Evolutionary conservation across 495 filamentous ascomycete genomes (phyloP), one percentile per base, ranked within the genome.

Genomic region (Aspergillus affinis): DNA sequence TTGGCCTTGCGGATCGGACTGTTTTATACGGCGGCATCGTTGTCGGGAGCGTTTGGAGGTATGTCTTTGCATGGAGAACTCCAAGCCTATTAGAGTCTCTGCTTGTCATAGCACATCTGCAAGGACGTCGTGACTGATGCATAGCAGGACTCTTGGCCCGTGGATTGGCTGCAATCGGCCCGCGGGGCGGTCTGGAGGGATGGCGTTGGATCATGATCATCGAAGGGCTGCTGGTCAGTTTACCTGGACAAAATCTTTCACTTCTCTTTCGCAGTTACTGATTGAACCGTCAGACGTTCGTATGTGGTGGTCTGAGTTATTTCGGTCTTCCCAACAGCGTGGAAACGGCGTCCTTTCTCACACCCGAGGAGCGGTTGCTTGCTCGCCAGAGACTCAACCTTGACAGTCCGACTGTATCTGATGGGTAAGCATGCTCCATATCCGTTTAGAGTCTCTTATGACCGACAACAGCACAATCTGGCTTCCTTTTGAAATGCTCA

Each of bases 41-140:
- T 90, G 41, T 87, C 88, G 4, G 88, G 88, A 27, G 88, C 87
- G 2, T 91, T 92, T 67, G 85, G 84, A 29, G 86, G 88, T 65
- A 76, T 62, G 57, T 32, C 51, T 48, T 48, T 55, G n/a, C 8
- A 30, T 18, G 23, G 21, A 46, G 48, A 23, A 19, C 4, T n/a
- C n/a, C 15, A 18, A 20, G 36, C 5, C 18, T 23, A 20, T 47
- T 4, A 27, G 21, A 17, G 17, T 12, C 30, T 1, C 30, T 32
- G 2, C 30, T 32, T 7, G 7, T 32, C 30, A 32, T 8, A 32
- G 10, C 30, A 32, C 30, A 32, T 32, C 7, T 32, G 30, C 30
- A 32, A 12, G 3, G 10, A 32, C 30, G 30, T 32, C 7, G 30
- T 6, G 18, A 45, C 3, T 23, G 20, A 61, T 52, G 20, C 27